phyloP scores from a whole-genome alignment of 2,329 filamentous ascomycete genomes.

The Fusarium sp. region DNA sequence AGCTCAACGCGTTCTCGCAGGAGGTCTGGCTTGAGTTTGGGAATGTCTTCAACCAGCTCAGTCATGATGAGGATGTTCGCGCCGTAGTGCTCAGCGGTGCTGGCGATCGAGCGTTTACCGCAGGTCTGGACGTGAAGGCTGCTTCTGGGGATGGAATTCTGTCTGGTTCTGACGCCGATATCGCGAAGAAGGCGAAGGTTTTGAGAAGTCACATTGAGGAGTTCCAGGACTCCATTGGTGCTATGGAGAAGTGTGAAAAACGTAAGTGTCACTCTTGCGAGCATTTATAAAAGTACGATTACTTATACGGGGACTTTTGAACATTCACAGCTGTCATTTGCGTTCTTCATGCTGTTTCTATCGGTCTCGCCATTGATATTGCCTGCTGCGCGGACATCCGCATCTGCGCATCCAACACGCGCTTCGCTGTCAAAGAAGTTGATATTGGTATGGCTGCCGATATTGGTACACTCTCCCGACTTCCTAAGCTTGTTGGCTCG shows the following conservation, averaged over 20 bases:
- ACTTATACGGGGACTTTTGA: constrained; percentile 32
- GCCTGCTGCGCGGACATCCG: constrained; percentile 78
- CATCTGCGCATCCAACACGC: constrained; percentile 70
- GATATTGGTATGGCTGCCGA: constrained; percentile 86
- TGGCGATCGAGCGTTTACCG: constrained; percentile 86
- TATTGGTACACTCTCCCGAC: constrained; percentile 78
- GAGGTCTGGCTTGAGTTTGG: constrained; percentile 89
- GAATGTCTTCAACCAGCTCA: constrained; percentile 78
- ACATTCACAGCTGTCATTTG: constrained; percentile 76
- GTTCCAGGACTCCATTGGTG: constrained; percentile 83
- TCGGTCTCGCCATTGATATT: constrained; percentile 84
- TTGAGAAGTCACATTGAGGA: constrained; percentile 78
- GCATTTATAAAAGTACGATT: neutral
- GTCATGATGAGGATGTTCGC: constrained; percentile 78
- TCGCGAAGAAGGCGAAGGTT: constrained; percentile 72
- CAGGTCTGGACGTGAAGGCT: constrained; percentile 85
- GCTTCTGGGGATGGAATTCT: constrained; percentile 68
- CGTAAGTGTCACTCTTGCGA: constrained; percentile 62
- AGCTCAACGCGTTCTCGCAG: constrained; percentile 89
- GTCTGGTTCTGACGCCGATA: constrained; percentile 61
- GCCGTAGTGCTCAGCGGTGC: constrained; percentile 84
- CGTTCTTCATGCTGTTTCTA: constrained; percentile 81
- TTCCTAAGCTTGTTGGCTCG: constrained; percentile 80
- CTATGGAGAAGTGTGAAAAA: constrained; percentile 90
- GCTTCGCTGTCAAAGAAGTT: constrained; percentile 82